These are phyloP conservation scores for Thuidium tamariscinum DNA, from an alignment of 225 moss, liverwort and hornwort genomes.

Conservation along the genomic window DNA sequence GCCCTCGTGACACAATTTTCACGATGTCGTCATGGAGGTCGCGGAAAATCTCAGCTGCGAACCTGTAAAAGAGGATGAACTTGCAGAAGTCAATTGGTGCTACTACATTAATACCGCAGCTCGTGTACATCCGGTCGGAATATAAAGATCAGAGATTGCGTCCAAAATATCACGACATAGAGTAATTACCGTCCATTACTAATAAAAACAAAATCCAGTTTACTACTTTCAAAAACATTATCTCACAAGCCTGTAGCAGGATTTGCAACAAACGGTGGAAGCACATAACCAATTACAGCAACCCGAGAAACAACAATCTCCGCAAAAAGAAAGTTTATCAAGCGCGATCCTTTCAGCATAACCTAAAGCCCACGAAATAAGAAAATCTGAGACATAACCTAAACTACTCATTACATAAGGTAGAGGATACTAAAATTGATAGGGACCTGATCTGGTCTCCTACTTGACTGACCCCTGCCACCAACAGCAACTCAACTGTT, in stretches of 20 bases:
- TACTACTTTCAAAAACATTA: not conserved
- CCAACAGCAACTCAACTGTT: not conserved
- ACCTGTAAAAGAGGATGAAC: constrained; percentile 25
- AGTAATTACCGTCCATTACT: not conserved
- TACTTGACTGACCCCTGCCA: not conserved
- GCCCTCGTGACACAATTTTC: constrained; percentile 58
- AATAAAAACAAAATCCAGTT: not conserved
- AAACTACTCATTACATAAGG: not conserved
- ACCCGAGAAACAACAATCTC: not conserved
- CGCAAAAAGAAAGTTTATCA: not conserved
- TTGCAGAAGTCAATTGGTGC: not conserved
- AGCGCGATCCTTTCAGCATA: not conserved
- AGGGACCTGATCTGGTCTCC: not conserved
- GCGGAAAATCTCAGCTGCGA: constrained; percentile 90
- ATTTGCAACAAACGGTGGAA: not conserved
- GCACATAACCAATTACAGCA: not conserved
- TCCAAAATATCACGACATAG: not conserved
- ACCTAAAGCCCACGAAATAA: not conserved
- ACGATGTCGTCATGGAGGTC: constrained; percentile 84
- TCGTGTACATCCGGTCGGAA: not conserved
- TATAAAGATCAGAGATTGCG: not conserved
- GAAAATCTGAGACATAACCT: not conserved
- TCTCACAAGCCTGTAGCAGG: not conserved
- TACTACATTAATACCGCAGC: not conserved
- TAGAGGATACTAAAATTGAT: not conserved